Evolutionary conservation across 345 rosid species (phyloP).

Genomic region (Eucalyptus regnans): DNA sequence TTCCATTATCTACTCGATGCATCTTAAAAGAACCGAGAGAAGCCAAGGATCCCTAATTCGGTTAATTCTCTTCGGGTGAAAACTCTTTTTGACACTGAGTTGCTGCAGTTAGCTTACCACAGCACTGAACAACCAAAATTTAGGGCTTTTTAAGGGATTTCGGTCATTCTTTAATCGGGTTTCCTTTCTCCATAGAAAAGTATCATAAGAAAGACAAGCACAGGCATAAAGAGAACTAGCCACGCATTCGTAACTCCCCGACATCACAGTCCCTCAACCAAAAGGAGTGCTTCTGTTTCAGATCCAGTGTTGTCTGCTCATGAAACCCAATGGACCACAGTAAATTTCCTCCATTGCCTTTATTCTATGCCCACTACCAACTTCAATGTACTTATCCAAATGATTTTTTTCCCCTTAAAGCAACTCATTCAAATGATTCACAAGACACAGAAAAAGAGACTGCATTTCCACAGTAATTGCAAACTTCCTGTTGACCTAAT

Average conservation of each 20-base stretch:
- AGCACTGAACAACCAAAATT: neutral
- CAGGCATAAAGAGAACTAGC: neutral
- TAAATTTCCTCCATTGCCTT: neutral
- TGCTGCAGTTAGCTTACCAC: neutral
- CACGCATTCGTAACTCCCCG: neutral
- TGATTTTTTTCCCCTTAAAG: neutral
- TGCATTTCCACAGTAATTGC: neutral
- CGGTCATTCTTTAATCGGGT: neutral
- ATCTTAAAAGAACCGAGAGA: neutral
- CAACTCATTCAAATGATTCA: neutral
- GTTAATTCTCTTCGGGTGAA: neutral
- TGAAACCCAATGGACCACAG: neutral
- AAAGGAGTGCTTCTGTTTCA: neutral
- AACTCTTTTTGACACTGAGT: neutral
- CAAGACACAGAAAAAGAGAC: neutral
- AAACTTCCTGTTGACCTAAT: too few relatives aligned
- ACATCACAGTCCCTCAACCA: neutral
- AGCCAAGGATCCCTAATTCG: neutral
- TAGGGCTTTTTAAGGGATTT: neutral
- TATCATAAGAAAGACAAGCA: neutral
- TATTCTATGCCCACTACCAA: neutral
- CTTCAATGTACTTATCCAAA: neutral
- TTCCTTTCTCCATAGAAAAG: neutral
- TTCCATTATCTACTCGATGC: neutral
- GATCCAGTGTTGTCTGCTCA: neutral